Evolutionary conservation across 371 early-diverging fungal species (phyloP).

Genomic region (Cokeromyces recurvatus): DNA sequence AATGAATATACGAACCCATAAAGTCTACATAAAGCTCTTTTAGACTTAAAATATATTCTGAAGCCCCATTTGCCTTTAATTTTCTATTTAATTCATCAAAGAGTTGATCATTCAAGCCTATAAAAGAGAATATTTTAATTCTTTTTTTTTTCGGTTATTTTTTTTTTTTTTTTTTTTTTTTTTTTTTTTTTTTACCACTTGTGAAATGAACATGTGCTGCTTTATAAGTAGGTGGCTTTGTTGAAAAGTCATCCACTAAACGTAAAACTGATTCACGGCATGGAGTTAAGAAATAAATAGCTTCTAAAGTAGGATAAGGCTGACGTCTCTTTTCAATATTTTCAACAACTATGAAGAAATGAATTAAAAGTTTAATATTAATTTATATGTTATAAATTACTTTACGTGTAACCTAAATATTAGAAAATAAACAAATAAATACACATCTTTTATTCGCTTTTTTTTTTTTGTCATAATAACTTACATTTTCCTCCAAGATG

Average conservation of each 20-base stretch:
- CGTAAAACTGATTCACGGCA: slow-evolving; percentile 71
- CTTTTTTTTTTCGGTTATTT: not conserved
- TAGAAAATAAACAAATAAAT: not conserved
- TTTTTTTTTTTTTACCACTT: slow-evolving; percentile 48
- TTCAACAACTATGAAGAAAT: slow-evolving; percentile 53
- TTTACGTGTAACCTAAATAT: slow-evolving; percentile 30
- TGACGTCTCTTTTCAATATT: slow-evolving; percentile 77
- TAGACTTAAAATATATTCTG: slow-evolving; percentile 59
- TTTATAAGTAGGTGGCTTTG: slow-evolving; percentile 61
- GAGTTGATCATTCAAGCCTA: slow-evolving; percentile 73
- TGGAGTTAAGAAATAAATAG: slow-evolving; percentile 91
- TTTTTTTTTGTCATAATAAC: too few species aligned
- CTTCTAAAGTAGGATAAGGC: slow-evolving; percentile 81
- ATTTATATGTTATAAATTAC: not conserved
- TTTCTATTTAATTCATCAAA: slow-evolving; percentile 48
- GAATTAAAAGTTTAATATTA: not conserved
- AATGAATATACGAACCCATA: slow-evolving; percentile 58
- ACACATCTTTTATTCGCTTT: too few species aligned
- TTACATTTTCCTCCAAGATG: slow-evolving; percentile 93
- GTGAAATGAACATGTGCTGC: slow-evolving; percentile 83
- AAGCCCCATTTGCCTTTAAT: slow-evolving; percentile 52
- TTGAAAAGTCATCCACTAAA: slow-evolving; percentile 77
- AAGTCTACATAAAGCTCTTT: slow-evolving; percentile 82
- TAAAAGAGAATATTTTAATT: slow-evolving; percentile 49
- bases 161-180: slow-evolving; percentile 6